Conservation (phyloP, 2,329 filamentous ascomycete species). For the Moelleriella libera region DNA sequence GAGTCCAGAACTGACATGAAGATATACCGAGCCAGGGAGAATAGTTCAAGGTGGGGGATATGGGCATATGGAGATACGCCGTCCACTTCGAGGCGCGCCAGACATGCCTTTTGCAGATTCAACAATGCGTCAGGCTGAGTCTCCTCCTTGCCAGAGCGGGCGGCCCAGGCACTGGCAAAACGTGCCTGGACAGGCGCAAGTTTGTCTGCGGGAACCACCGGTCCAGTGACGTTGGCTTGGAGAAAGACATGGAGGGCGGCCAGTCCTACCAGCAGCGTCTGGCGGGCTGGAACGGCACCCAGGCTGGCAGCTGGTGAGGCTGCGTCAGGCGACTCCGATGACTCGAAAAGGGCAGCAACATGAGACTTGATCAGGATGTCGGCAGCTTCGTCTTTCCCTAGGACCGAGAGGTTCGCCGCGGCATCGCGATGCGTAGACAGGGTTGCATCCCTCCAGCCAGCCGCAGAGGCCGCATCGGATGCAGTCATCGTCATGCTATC, state of each 20-base stretch:
- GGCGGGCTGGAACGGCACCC: conserved; percentile 2
- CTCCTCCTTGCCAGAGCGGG: not conserved
- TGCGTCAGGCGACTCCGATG: not conserved
- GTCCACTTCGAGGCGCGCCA: conserved; percentile 62
- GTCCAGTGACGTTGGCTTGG: conserved; percentile 79
- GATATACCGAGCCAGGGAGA: conserved; percentile 53
- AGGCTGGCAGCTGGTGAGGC: conserved; percentile 1
- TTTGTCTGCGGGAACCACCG: conserved; percentile 39
- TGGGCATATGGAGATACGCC: conserved; percentile 77
- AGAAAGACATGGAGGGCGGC: conserved; percentile 58
- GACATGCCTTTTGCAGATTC: conserved; percentile 38
- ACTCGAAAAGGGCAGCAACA: conserved; percentile 1
- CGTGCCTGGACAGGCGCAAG: conserved; percentile 15
- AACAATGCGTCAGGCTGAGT: conserved; percentile 13
- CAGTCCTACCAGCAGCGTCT: conserved; percentile 15
- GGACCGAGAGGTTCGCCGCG: conserved; percentile 4
- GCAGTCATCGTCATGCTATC: not conserved
- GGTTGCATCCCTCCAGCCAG: not conserved
- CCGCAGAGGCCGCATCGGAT: not conserved
- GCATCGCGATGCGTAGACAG: conserved; percentile 4
- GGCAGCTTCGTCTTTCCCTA: conserved; percentile 4
- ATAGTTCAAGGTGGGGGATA: conserved; percentile 71
- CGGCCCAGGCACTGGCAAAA: conserved; percentile 25
- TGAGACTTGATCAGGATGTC: conserved; percentile 3
- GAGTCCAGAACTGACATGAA: conserved; percentile 18